Base-by-base conservation (phyloP, 2,329 filamentous ascomycete species). In the Phialophora tarda region DNA sequence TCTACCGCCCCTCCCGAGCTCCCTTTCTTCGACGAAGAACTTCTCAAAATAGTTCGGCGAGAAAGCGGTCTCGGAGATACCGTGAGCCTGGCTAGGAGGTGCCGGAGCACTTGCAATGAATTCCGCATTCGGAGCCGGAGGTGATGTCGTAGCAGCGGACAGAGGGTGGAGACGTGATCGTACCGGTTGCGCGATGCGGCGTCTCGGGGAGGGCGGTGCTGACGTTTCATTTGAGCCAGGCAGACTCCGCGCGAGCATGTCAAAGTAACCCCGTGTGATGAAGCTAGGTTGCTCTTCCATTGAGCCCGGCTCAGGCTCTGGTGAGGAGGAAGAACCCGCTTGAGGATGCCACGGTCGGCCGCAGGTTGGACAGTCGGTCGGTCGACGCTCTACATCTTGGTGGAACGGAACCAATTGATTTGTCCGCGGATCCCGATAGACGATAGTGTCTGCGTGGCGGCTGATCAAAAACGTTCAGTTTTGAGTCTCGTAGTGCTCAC, bases 231-330 rank as follows among this genome's bases (percentile, higher is more conserved):
- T 83, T 78, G 78, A 88, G 55, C 74, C 80, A 62, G 83, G 83
- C 59, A 81, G 79, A 71, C 84, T 88, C 59, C 84, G 80, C 53
- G 87, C 90, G 48, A 99, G 88, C 90, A 98, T 93, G 74, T 92
- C 92, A 79, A 99, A 99, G 82, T 99, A 99, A 59, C 93, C 88
- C 2, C 93, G 93, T 74, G 93, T 90, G 72, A 97, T 91, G 76
- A 93, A 98, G 41, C 64, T 89, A 86, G 57, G 90, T 85, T 73
- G 74, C 77, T 69, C 72, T 75, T 71, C 67, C 71, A 69, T 55
- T 71, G 58, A 65, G 59, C 74, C 75, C n/a, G 69, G 66, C 23
- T 77, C 75, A 32, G 76, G 74, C 23, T 75, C 75, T 26, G 75
- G 73, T 51, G 85, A 83, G 21, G 68, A 62, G 30, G 68, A 63